phyloP scores from a whole-genome alignment of 805 yeast genomes.

The Barnettozyma sucrosica region DNA sequence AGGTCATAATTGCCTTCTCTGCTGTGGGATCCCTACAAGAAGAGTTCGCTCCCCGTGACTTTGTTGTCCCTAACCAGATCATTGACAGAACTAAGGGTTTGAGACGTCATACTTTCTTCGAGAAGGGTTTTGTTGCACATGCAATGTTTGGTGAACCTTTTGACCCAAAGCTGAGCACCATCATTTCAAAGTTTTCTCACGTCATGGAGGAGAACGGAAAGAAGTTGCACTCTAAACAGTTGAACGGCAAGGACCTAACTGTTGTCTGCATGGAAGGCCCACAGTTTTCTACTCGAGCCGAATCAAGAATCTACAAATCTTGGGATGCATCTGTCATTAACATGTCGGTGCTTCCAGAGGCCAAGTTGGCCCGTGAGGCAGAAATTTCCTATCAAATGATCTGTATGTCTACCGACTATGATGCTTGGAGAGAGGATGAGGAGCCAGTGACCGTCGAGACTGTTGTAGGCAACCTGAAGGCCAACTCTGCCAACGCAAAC shows the following conservation, averaged over 20 bases:
- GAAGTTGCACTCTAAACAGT: slow-evolving; percentile 58
- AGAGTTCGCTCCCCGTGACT: slow-evolving; percentile 89
- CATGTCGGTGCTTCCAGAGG: slow-evolving; percentile 97
- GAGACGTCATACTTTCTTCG: slow-evolving; percentile 79
- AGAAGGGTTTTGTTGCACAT: slow-evolving; percentile 91
- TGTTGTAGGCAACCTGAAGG: slow-evolving; percentile 83
- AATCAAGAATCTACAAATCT: slow-evolving; percentile 74
- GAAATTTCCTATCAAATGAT: slow-evolving; percentile 96
- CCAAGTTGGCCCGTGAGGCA: slow-evolving; percentile 94
- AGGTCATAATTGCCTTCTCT: slow-evolving; percentile 83
- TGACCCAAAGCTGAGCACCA: slow-evolving; percentile 62
- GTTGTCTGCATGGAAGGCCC: slow-evolving; percentile 99
- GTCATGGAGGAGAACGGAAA: slow-evolving; percentile 43
- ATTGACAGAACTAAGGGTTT: slow-evolving; percentile 97
- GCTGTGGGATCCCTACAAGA: slow-evolving; percentile 94
- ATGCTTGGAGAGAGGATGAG: slow-evolving; percentile 94
- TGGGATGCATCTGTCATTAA: slow-evolving; percentile 96
- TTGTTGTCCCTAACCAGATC: slow-evolving; percentile 92
- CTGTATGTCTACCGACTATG: slow-evolving; percentile 98
- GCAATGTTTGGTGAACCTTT: slow-evolving; percentile 98
- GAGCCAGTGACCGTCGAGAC: slow-evolving; percentile 98
- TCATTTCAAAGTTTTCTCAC: slow-evolving; percentile 55
- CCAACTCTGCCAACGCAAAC: slow-evolving; percentile 85
- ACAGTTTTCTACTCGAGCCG: slow-evolving; percentile 94
- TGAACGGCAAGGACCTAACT: slow-evolving; percentile 70